Percentiles rank a stretch among this genome's conserved stretches.
These are phyloP conservation scores for Ustilago loliicola DNA, from an alignment of 1,284 basidiomycete genomes.

Conservation along the genomic window DNA sequence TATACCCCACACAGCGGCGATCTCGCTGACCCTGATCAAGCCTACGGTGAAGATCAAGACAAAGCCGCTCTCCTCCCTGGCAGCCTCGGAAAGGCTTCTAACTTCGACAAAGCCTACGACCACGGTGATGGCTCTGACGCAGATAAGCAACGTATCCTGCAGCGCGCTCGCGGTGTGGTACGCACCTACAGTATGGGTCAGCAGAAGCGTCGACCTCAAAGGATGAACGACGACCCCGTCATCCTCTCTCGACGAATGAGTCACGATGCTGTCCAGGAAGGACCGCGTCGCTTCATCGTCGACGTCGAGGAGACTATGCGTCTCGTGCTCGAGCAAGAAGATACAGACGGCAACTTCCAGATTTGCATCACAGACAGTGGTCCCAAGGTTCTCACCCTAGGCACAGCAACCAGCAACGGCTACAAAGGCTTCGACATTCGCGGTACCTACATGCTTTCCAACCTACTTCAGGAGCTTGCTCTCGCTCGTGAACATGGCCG, in stretches of 20 bases:
- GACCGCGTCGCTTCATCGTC: slow-evolving; percentile 80
- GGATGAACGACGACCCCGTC: slow-evolving; percentile 66
- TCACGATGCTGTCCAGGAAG: slow-evolving; percentile 71
- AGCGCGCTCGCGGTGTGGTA: slow-evolving; percentile 54
- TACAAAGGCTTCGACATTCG: slow-evolving; percentile 86
- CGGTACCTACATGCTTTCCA: slow-evolving; percentile 87
- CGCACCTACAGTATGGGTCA: slow-evolving; percentile 68
- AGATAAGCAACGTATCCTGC: slow-evolving; percentile 43
- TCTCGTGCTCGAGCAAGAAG: slow-evolving; percentile 95
- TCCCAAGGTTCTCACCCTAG: slow-evolving; percentile 93
- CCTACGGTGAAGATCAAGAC: slow-evolving; percentile 52
- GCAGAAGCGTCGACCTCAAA: slow-evolving; percentile 64
- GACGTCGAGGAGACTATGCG: slow-evolving; percentile 99
- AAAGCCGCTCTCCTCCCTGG: slow-evolving; percentile 35
- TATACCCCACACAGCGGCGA: slow-evolving; percentile 34
- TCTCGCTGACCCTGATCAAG: slow-evolving; percentile 34
- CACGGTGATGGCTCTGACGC: slow-evolving; percentile 14
- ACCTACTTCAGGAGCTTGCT: slow-evolving; percentile 97
- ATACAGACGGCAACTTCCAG: slow-evolving; percentile 94
- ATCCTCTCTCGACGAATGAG: slow-evolving; percentile 66
- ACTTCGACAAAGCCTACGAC: slow-evolving; percentile 15
- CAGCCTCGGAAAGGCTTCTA: slow-evolving; percentile 31
- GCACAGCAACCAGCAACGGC: slow-evolving; percentile 96
- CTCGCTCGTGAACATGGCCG: slow-evolving; percentile 94
- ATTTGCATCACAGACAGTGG: slow-evolving; percentile 97